A percentile compares a stretch with the other conserved stretches of the same genome.
Conservation (phyloP, 2,329 filamentous ascomycete genomes). For the Mollisia scopiformis region DNA sequence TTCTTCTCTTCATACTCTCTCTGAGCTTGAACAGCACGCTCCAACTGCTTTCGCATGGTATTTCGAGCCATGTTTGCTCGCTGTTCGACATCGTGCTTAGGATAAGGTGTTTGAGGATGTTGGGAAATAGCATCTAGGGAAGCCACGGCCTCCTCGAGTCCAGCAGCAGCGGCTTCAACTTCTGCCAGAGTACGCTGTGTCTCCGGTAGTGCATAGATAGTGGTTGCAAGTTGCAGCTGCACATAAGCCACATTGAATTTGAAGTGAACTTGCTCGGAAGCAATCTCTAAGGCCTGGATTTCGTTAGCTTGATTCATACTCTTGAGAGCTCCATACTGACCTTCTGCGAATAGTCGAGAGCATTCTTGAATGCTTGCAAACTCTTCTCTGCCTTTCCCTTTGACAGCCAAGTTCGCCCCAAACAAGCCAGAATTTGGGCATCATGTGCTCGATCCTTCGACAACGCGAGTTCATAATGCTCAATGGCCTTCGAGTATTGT, state of each 20-base stretch:
- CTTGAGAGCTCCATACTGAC: no score
- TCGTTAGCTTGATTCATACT: no score
- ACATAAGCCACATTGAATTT: constrained; percentile 99
- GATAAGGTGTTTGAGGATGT: constrained; percentile 77
- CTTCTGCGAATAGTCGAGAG: constrained; percentile 66
- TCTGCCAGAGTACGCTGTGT: constrained; percentile 78
- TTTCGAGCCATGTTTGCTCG: constrained; percentile 97
- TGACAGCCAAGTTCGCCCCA: constrained; percentile 71
- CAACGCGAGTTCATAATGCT: constrained; percentile 84
- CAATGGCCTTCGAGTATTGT: constrained; percentile 89
- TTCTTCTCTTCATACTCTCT: constrained; percentile 93
- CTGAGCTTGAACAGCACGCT: constrained; percentile 81
- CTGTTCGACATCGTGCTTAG: constrained; percentile 86
- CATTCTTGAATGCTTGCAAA: constrained; percentile 63
- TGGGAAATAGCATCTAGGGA: constrained; percentile 65
- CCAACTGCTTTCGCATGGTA: constrained; percentile 90
- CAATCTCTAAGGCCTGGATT: constrained; percentile 69
- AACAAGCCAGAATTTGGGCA: constrained; percentile 68
- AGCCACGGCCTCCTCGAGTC: constrained; percentile 84
- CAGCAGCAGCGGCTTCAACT: constrained; percentile 77
- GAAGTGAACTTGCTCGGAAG: constrained; percentile 85
- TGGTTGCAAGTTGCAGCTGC: constrained; percentile 88
- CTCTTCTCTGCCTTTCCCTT: constrained; percentile 68
- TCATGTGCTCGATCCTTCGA: constrained; percentile 65
- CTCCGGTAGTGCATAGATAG: constrained; percentile 75